Evolutionary conservation across 176 grass and related monocot species (phyloP), one percentile per base, ranked within the genome.

Genomic region (Calamus simplicifolius): DNA sequence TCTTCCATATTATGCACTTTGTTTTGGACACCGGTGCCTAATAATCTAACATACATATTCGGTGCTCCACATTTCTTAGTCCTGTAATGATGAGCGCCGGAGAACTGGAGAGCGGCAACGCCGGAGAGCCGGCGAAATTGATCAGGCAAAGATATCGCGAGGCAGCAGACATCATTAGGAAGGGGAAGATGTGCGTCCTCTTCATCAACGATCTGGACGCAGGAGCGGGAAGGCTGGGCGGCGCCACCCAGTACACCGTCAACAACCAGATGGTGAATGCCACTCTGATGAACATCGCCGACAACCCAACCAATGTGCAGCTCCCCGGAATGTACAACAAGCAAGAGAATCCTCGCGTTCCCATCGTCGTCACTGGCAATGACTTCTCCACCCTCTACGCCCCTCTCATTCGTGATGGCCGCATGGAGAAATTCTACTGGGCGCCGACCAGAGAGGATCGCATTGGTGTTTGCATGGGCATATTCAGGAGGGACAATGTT

Each of bases 161-260:
- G 56, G 68, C 68, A 3, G 35, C 68, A 0, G 68, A 70, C 56
- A 50, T 60, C 43, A 70, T 70, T 18, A 51, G 18, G 7, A 70
- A 70, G 68, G 68, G 68, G 6, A 70, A 70, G 17, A 70, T 70
- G 68, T 70, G 68, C 48, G 56, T 54, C 25, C 68, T 70, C 68
- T 70, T 70, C 68, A 70, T 70, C 56, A 70, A 70, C 55, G 68
- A 70, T n/a, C 68, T 70, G 19, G 68, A 70, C n/a, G 68, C 68
- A 1, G 56, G 68, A 5, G 68, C 68, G 0, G 68, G 68, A 10
- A 38, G 68, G 43, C 25, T 70, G 7, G 68, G 68, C 2, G 55
- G 55, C 21, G 60, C 68, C 56, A 70, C 68, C 25, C 68, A 70
- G 25, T 70, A 70, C 68, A 70, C 68, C 16, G 68, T 70, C 56